These are phyloP conservation scores for Scheffersomyces ergatensis DNA, from an alignment of 805 yeast genomes.

Conservation along the genomic window DNA sequence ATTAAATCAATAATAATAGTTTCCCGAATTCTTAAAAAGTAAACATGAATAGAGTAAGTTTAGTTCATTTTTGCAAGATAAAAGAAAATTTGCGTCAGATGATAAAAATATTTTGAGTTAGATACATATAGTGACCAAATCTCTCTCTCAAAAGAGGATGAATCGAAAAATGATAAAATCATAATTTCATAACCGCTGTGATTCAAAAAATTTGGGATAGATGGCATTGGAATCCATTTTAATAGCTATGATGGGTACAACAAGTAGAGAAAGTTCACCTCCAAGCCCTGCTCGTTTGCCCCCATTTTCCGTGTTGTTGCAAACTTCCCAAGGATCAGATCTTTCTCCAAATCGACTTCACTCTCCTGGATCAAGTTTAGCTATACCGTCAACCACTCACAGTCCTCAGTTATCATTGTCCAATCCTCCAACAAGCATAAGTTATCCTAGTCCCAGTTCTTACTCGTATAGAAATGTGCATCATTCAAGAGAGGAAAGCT, in stretches of 20 bases:
- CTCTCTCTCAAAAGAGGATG: too few relatives aligned
- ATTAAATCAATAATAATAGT: not conserved
- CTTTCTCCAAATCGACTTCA: not conserved
- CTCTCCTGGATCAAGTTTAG: not conserved
- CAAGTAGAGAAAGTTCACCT: not conserved
- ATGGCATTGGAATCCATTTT: not conserved
- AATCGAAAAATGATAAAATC: too few relatives aligned
- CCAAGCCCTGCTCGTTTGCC: constrained; percentile 1
- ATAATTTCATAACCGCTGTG: too few relatives aligned
- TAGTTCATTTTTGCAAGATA: too few relatives aligned
- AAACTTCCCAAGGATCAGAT: not conserved
- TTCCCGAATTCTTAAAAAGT: not conserved
- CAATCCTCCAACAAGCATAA: not conserved
- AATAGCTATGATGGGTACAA: constrained; percentile 1
- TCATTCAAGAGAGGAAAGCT: not conserved
- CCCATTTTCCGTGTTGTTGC: not conserved
- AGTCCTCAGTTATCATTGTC: constrained; percentile 3
- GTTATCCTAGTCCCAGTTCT: not conserved
- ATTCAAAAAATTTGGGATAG: too few relatives aligned
- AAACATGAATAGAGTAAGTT: too few relatives aligned
- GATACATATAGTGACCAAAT: too few relatives aligned
- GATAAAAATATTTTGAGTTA: too few relatives aligned
- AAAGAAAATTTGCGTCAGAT: too few relatives aligned
- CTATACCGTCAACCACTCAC: constrained; percentile 3
- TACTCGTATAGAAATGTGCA: not conserved